These are phyloP conservation scores for Cladosporium cucumerinum DNA, from an alignment of 2,329 filamentous ascomycete genomes.

Conservation along the genomic window DNA sequence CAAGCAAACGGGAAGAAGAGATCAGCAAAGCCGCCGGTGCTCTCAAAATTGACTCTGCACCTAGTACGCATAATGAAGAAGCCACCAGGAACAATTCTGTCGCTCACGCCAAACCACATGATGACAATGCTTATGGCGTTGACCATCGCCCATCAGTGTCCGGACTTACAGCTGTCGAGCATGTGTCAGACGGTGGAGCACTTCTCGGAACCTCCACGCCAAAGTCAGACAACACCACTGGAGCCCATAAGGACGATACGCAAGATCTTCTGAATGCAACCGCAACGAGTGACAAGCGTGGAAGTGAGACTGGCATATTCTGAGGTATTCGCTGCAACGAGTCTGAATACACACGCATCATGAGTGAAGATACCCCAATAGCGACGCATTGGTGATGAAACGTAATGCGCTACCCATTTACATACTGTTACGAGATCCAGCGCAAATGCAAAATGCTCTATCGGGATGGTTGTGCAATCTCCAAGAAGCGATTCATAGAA, in stretches of 20 bases:
- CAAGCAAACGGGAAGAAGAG: neutral
- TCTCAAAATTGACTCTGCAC: neutral
- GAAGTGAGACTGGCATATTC: neutral
- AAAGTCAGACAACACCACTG: neutral
- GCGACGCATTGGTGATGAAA: neutral
- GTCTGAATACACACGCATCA: neutral
- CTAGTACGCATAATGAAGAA: neutral
- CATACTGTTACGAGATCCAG: neutral
- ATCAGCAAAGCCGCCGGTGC: neutral
- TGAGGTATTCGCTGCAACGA: neutral
- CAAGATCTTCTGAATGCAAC: neutral
- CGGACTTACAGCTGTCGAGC: neutral
- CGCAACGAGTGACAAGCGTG: conserved; percentile 4
- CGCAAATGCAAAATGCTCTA: neutral
- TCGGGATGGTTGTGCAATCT: neutral
- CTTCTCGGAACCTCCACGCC: neutral
- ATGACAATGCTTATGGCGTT: neutral
- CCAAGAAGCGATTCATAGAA: neutral
- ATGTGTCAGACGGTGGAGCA: neutral
- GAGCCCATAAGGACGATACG: neutral
- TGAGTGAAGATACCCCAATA: neutral
- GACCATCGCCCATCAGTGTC: neutral
- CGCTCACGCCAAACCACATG: neutral
- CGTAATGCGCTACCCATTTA: neutral
- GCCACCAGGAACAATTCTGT: neutral